phyloP scores from a whole-genome alignment of 257 asterid species.

The Echites panduratus region DNA sequence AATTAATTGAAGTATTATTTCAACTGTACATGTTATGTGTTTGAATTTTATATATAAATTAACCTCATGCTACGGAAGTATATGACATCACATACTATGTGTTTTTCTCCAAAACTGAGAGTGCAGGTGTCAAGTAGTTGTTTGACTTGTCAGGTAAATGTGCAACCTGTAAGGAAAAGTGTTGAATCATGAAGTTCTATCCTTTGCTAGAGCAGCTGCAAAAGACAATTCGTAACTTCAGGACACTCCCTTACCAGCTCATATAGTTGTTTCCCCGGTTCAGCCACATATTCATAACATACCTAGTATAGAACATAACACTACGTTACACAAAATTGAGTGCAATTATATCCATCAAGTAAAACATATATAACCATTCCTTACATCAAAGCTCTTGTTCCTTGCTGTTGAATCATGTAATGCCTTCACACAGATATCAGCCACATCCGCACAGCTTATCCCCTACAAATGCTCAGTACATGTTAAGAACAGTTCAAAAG shows the following conservation, averaged over 20 bases:
- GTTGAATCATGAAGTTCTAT: not conserved
- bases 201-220: not conserved
- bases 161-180: conserved; percentile 54
- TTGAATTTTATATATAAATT: not conserved
- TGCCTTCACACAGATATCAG: conserved; percentile 96
- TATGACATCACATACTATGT: conserved; percentile 31
- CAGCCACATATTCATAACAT: conserved; percentile 85
- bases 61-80: not conserved
- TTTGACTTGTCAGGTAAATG: conserved; percentile 98
- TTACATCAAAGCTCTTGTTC: conserved; percentile 97
- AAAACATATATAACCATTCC: conserved; percentile 15
- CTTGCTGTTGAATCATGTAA: conserved; percentile 95
- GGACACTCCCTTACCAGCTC: conserved; percentile 57
- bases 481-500: conserved; percentile 12
- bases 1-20: not conserved
- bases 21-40: not conserved
- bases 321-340: conserved; percentile 11
- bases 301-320: conserved; percentile 40
- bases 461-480: conserved; percentile 39
- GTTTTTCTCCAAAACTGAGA: conserved; percentile 86
- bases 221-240: not conserved
- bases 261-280: conserved; percentile 91
- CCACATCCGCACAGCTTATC: conserved; percentile 97
- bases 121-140: conserved; percentile 97
- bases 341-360: not conserved